Evolutionary conservation across 306 rosid species (phyloP).

Genomic region (Parietaria judaica): DNA sequence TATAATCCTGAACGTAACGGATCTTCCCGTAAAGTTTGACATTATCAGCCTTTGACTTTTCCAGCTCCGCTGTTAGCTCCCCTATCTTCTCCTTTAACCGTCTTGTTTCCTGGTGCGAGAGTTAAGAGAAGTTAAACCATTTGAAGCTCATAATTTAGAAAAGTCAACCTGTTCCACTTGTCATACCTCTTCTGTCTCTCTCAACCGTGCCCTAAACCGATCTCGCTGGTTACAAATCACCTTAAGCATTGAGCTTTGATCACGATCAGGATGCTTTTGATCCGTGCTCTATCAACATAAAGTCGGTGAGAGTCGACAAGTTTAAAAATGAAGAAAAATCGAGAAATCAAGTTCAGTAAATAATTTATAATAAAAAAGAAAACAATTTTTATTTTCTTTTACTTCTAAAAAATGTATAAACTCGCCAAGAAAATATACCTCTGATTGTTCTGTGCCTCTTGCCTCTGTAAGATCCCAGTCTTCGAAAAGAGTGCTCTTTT

Average conservation of each 20-base stretch:
- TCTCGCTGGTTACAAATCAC: slow-evolving; percentile 95
- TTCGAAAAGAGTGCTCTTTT: slow-evolving; percentile 62
- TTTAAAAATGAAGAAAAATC: slow-evolving; percentile 11
- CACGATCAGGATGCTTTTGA: slow-evolving; percentile 65
- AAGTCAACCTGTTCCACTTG: no score
- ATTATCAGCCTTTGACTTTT: slow-evolving; percentile 86
- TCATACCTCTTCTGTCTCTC: slow-evolving; percentile 87
- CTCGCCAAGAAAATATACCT: slow-evolving; percentile 33
- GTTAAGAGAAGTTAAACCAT: slow-evolving; percentile 9
- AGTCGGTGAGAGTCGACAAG: slow-evolving; percentile 14
- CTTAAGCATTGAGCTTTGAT: slow-evolving; percentile 97
- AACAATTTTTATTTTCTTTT: no score
- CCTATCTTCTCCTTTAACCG: slow-evolving; percentile 93
- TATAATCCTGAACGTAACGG: slow-evolving; percentile 96
- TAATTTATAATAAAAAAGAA: background rate
- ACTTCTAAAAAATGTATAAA: no score
- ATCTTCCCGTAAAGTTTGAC: slow-evolving; percentile 96
- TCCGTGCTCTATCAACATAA: slow-evolving; percentile 47
- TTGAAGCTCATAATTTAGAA: background rate
- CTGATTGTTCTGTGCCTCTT: slow-evolving; percentile 60
- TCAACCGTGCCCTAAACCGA: slow-evolving; percentile 86
- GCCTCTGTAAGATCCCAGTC: slow-evolving; percentile 97
- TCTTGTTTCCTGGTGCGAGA: slow-evolving; percentile 63
- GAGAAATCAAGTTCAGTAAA: background rate
- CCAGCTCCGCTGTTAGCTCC: slow-evolving; percentile 63